A percentile compares a stretch with the other conserved stretches of the same genome.
These are phyloP conservation scores for Trichoderma sp. DNA, from an alignment of 2,329 filamentous ascomycete genomes.

Conservation along the genomic window DNA sequence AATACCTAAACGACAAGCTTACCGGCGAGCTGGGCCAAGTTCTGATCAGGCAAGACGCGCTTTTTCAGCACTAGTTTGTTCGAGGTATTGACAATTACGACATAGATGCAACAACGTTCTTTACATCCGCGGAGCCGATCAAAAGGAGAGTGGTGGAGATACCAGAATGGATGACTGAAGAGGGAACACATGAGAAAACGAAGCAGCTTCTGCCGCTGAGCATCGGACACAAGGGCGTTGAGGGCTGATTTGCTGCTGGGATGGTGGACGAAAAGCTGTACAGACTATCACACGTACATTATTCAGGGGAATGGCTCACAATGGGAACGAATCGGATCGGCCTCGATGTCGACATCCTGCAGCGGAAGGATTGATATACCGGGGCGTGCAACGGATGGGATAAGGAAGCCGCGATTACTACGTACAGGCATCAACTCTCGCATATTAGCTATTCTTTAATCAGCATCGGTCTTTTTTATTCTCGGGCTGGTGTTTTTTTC, in stretches of 20 bases:
- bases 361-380: neutral
- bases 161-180: slow-evolving; percentile 56
- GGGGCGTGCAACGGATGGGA: neutral
- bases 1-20: slow-evolving; percentile 85
- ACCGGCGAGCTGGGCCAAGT: slow-evolving; percentile 86
- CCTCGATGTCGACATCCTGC: neutral
- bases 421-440: neutral
- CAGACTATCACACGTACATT: neutral
- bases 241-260: slow-evolving; percentile 6
- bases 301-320: neutral
- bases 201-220: neutral
- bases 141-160: slow-evolving; percentile 46
- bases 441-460: slow-evolving; percentile 9
- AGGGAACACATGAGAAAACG: neutral
- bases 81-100: neutral
- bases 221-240: neutral
- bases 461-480: neutral
- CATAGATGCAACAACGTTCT: slow-evolving; percentile 92
- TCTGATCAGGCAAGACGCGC: slow-evolving; percentile 68
- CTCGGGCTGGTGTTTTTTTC: neutral
- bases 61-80: neutral
- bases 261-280: neutral
- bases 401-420: neutral
- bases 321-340: neutral
- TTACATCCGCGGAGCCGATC: slow-evolving; percentile 68